Base-by-base conservation (phyloP, 2,329 filamentous ascomycete species). In the Elsinoe batatas region DNA sequence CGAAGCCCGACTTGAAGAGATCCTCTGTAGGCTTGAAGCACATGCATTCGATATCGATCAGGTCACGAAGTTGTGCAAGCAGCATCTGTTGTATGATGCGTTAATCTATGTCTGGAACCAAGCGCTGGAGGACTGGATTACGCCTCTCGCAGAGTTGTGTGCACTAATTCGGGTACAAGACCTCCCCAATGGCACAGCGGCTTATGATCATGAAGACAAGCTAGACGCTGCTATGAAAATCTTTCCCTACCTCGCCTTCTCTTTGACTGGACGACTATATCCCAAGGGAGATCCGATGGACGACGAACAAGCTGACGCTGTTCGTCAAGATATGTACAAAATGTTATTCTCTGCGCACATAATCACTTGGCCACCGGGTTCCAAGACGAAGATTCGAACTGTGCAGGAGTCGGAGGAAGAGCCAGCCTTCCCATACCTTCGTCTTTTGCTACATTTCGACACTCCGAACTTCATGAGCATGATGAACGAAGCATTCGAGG, bases 21-120 rank as follows among this genome's bases (percentile, higher is more conserved):
- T 97, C 69, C 87, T 98, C 32, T 97, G 91, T 68, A 85, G 91
- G 61, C 85, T 98, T 72, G 86, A 95, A 64, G 95, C 91, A 1
- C 76, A 81, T 12, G 95, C 90, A 0, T 83, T 98, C 66, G 94
- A 98, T 67, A 83, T 98, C 62, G 91, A 98, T 67, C 88, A 97
- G 69, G 83, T 95, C 57, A 96, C 91, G 0, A 79, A 80, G 11
- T 76, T 98, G 20, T 98, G 93, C 77, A 95, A 93, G 68, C 85
- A 91, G 66, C 84, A 97, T 68, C 82, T 86, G 61, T 79, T 98
- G 3, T 98, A 96, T 66, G 94, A 98, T 70, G 94, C 93, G 1
- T 80, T 96, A 56, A 90, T 94, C 42, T 96, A 97, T 67, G 87
- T 98, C 56, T 98, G 93, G 93, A 97, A 95, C 58, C 85, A 88